phyloP scores from a whole-genome alignment of 768 basidiomycete genomes.

The Termitomyces sp. region DNA sequence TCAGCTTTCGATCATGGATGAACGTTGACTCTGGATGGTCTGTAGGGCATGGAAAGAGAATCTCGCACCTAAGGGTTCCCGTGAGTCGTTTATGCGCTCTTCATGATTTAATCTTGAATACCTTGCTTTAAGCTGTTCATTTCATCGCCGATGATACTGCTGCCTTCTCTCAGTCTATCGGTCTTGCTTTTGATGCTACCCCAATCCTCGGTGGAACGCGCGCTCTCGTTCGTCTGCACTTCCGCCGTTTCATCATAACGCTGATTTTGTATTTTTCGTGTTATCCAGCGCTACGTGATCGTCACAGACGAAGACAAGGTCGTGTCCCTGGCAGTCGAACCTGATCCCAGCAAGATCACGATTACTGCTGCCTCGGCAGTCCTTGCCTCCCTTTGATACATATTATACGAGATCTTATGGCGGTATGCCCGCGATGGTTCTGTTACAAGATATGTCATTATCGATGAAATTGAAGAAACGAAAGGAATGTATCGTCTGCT shows the following conservation, averaged over 20 bases:
- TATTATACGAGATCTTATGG: not conserved
- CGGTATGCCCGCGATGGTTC: not conserved
- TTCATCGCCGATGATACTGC: conserved; percentile 71
- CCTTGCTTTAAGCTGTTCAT: conserved; percentile 33
- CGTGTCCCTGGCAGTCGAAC: conserved; percentile 46
- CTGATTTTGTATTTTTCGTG: conserved; percentile 3
- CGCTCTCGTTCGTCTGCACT: conserved; percentile 41
- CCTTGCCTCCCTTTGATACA: conserved; percentile 24
- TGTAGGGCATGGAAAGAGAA: conserved; percentile 64
- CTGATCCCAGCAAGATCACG: conserved; percentile 37
- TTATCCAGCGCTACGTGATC: conserved; percentile 46
- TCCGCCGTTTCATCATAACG: not conserved
- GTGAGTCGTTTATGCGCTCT: conserved; percentile 26
- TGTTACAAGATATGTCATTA: not conserved
- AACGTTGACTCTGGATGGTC: not conserved
- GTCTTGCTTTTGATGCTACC: conserved; percentile 58
- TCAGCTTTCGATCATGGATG: conserved; percentile 3
- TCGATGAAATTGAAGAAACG: not conserved
- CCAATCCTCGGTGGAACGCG: conserved; percentile 60
- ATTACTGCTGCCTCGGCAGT: conserved; percentile 45
- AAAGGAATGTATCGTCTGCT: not conserved
- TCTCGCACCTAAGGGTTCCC: conserved; percentile 49
- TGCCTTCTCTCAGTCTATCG: conserved; percentile 44
- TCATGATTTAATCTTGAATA: conserved; percentile 6
- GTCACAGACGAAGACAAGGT: conserved; percentile 56